Base-by-base conservation (phyloP, 805 yeast species). In the Candida sonorensis region DNA sequence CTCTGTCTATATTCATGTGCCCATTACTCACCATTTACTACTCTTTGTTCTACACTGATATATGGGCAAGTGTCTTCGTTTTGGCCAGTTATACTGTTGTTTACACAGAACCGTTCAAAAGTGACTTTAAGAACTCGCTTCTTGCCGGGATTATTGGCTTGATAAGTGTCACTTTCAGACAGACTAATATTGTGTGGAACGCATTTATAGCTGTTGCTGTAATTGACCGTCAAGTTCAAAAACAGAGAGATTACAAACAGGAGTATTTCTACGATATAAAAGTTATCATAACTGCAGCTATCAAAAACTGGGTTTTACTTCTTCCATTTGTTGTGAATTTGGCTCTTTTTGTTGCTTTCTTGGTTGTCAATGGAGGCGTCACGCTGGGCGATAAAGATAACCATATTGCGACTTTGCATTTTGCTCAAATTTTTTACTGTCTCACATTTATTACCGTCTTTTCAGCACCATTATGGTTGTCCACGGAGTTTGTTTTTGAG, bases 371-470 rank as follows among this genome's bases (percentile, higher is more conserved):
- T 45, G 84, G 85, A 12, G 94, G 96, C 0, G 77, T 92, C 25
- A 80, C 97, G 0, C 66, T 90, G 29, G 98, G 98, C 2, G 98
- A 92, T 51, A 84, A 86, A 55, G 77, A 75, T 20, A 88, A 90
- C 55, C 98, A 92, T 53, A 62, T 66, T 22, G 67, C 78, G 2
- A 74, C 77, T 2, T 38, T 82, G 2, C 96, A 92, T 53, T 22
- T 81, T 4, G 86, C 81, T 7, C 98, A 92, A 55, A 39, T 88
- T 2, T 79, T 86, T 42, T 92, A 92, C 54, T 85, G 90, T 50
- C 57, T 72, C 17, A 51, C 75, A 4, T 85, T 87, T 48, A 55
- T 81, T 10, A 55, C 72, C 0, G 46, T 72, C n/a, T 72, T 88
- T 45, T 74, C 90, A 3, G 55, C 73, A 50, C 97, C 97, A 2